These are phyloP conservation scores for Trichoderma asperellum DNA, from an alignment of 2,329 filamentous ascomycete genomes.

Conservation along the genomic window DNA sequence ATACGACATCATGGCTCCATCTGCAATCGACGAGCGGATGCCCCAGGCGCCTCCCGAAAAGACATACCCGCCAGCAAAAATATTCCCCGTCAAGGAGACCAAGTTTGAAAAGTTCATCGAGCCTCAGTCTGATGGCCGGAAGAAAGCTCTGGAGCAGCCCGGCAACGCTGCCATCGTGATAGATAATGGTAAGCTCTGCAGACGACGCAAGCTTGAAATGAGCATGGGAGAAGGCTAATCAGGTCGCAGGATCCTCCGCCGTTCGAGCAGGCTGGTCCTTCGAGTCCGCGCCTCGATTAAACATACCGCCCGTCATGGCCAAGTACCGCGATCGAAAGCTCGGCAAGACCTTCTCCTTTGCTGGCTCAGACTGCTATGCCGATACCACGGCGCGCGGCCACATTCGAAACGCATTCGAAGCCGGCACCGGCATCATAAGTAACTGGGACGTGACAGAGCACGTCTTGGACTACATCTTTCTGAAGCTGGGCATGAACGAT, in stretches of 20 bases:
- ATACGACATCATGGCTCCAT: conserved; percentile 53
- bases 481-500: conserved; percentile 87
- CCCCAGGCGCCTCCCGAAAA: conserved; percentile 44
- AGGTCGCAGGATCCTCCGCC: conserved; percentile 72
- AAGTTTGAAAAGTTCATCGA: conserved; percentile 61
- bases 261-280: conserved; percentile 97
- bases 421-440: conserved; percentile 85
- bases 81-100: conserved; percentile 65
- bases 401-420: conserved; percentile 87
- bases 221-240: conserved; percentile 30
- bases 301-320: conserved; percentile 86
- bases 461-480: conserved; percentile 88
- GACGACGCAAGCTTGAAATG: background rate
- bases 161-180: conserved; percentile 84
- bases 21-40: conserved; percentile 53
- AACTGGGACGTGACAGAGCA: conserved; percentile 99
- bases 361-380: conserved; percentile 89
- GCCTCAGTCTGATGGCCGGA: conserved; percentile 68
- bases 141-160: conserved; percentile 63
- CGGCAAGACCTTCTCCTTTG: conserved; percentile 88
- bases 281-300: conserved; percentile 77
- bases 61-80: conserved; percentile 57
- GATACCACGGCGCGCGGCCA: conserved; percentile 92
- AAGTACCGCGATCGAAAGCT: conserved; percentile 95
- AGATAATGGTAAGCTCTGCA: conserved; percentile 76